Base-by-base conservation (phyloP, 805 yeast species). In the Candida anglica region DNA sequence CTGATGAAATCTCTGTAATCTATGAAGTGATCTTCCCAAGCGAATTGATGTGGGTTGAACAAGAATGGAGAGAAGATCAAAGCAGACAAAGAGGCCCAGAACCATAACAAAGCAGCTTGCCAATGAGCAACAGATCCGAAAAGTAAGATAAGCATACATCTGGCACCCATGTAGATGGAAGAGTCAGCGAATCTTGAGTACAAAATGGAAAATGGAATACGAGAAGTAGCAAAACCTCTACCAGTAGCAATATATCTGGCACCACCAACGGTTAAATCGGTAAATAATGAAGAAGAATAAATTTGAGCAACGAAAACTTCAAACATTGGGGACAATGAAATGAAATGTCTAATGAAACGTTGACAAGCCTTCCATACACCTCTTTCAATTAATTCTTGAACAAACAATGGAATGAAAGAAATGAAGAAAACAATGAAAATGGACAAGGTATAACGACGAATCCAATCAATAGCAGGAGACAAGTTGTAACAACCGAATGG, bases 31-130 rank as follows among this genome's bases (percentile, higher is more conserved):
- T 89, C 97, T 58, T 81, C 85, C 89, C 94, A 83, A 33, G 96
- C 79, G 63, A 89, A 93, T 71, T 93, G 98, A 67, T 91, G 97
- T 30, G 98, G 98, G 67, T 93, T 93, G 78, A 87, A 93, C 41
- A 93, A 56, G 61, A 91, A 88, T 52, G 98, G 98, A 31, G 98
- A 82, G 48, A 87, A 77, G 66, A 87, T 75, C 66, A 93, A 73
- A 3, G 98, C 86, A 30, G 88, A 72, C 48, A 88, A 69, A 14
- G 95, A 83, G 39, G 93, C 82, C 97, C 98, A 93, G 78, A 93
- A 93, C 96, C 97, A 93, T 43, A 91, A 63, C 49, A 93, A 71
- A 27, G 97, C 86, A 16, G 96, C 83, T 65, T 86, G 94, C 98
- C 98, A 84, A 52, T 78, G 79, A 19, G 88, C 73, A 48, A 79